Base-by-base conservation (phyloP, 371 early-diverging fungal genomes). In the Batrachochytrium dendrobatidis region DNA sequence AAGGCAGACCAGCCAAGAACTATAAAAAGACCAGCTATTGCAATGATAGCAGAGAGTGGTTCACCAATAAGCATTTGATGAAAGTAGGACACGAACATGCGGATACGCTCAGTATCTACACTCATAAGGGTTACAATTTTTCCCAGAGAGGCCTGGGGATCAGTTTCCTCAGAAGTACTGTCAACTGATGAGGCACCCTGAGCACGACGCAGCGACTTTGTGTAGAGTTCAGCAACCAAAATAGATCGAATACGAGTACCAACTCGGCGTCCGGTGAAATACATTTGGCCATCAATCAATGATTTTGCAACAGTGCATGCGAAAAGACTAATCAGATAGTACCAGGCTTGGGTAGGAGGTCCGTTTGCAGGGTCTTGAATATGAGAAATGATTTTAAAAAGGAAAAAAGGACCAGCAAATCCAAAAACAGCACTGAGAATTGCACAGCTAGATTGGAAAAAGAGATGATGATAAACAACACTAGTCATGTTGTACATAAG, bases 101-200 rank as follows among this genome's bases (percentile, higher is more conserved):
- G 60, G 35, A 71, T 43, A 31, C 69, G 62, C 28, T 69, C 60
- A 26, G 71, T 60, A 64, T 76, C 76, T n/a, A 61, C 62, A 51
- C 57, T 64, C 72, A 75, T 72, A 43, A 75, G 57, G 24, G 67
- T 70, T 0, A 72, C 72, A 35, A 72, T 70, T 55, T 72, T 75
- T 17, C 75, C 75, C 43, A 64, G 63, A 32, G 63, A 52, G 1
- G 72, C 56, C n/a, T 55, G 34, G 25, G 57, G 50, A 12, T 61
- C 57, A 22, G 35, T 56, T 51, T 8, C 51, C 30, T 39, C 60
- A 24, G 26, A 34, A 3, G 22, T 34, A 22, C 32, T 50, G 43
- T 30, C 39, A 12, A 4, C 35, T 7, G 53, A 4, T 5, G 53
- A 52, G 6, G 6, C 6, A 25, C 30, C 26, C 12, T 12, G 8